phyloP scores from a whole-genome alignment of 768 basidiomycete genomes.

The Pleurotus pulmonarius region DNA sequence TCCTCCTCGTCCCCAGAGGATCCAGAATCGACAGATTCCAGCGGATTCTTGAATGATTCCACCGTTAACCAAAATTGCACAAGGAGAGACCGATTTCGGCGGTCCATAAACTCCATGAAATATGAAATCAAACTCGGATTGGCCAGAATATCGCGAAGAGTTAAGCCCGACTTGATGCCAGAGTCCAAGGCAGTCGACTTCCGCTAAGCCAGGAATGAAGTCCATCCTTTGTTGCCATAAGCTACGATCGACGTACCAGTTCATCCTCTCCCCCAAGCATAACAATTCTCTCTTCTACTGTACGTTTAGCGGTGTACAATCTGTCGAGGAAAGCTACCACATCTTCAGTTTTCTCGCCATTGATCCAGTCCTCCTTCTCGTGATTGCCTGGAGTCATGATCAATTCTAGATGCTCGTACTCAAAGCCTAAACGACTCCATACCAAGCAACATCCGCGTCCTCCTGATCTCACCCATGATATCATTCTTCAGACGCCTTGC shows the following conservation, averaged over 20 bases:
- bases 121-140: constrained; percentile 91
- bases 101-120: constrained; percentile 98
- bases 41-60: constrained; percentile 95
- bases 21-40: constrained; percentile 78
- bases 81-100: constrained; percentile 74
- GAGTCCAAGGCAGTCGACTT: constrained; percentile 35
- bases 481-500: constrained; percentile 91
- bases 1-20: constrained; percentile 60
- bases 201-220: constrained; percentile 29
- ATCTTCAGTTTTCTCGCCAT: constrained; percentile 80
- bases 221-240: not conserved
- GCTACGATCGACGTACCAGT: constrained; percentile 37
- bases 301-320: constrained; percentile 84
- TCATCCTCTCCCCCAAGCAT: constrained; percentile 69
- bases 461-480: constrained; percentile 84
- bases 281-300: constrained; percentile 82
- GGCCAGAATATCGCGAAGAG: constrained; percentile 75
- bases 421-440: constrained; percentile 12
- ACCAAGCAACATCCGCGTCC: constrained; percentile 75
- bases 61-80: constrained; percentile 98
- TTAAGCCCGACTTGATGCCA: constrained; percentile 43
- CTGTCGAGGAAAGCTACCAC: constrained; percentile 85
- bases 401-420: not conserved
- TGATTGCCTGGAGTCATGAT: constrained; percentile 56
- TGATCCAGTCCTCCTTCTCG: constrained; percentile 86